Base-by-base conservation (phyloP, 768 basidiomycete species). In the Boletus reticulatus region DNA sequence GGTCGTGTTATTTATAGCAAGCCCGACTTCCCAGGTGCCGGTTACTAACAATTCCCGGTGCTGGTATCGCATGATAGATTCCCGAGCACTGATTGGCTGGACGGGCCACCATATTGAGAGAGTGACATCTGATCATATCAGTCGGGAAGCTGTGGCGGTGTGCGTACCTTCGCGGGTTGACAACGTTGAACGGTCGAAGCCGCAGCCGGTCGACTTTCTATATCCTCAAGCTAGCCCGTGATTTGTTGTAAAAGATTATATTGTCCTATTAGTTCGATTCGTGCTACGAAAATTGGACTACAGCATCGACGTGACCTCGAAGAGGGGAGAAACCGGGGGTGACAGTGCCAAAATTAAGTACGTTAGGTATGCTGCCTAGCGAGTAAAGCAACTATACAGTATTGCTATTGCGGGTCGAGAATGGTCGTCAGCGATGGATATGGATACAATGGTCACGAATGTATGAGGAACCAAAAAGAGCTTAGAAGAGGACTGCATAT, bases 381-480 rank as follows among this genome's bases (percentile, higher is more conserved):
- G 45, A 51, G 62, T 55, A 60, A 62, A 65, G 57, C 58, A 67
- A 64, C 61, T 59, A 38, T 68, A 68, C 55, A 60, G 61, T 68
- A 68, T 59, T 43, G 43, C 17, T 68, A 70, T 59, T 45, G 43
- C 19, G 46, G 39, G 50, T 60, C 39, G 53, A 44, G 50, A 50
- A 36, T 46, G 52, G 67, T 54, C 53, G 48, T 62, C 55, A 57
- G 59, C 51, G 49, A 50, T 58, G 57, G 52, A 53, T 73, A 73
- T 58, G 65, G 67, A 73, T 71, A 73, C 72, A 69, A 58, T 59
- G 55, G 39, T 60, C 53, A 51, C 43, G 55, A 49, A 38, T 43
- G 47, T 22, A 36, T 34, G 48, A 36, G 39, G 44, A 60, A 58
- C 43, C 36, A 47, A 52, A 53, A 52, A 29, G 19, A 27, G 22